Evolutionary conservation across 352 stramenopile species (phyloP).

Genomic region (Blastocystis sp.): DNA sequence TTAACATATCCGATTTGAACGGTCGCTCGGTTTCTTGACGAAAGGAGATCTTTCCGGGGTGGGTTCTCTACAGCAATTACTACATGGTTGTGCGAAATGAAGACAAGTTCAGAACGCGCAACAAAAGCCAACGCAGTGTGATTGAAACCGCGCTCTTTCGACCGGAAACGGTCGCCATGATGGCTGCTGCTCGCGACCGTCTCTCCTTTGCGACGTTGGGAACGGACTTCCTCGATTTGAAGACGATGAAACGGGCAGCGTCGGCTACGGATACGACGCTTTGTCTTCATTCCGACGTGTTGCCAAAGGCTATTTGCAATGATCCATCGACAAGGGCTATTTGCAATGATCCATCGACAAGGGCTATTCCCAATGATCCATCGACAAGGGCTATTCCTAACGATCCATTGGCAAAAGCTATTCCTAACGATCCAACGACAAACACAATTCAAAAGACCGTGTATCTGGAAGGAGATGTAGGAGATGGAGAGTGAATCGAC

Average conservation of each 20-base stretch:
- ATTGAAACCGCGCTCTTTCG: conserved; percentile 69
- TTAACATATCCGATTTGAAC: conserved; percentile 58
- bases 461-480: conserved; percentile 35
- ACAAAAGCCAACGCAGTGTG: conserved; percentile 64
- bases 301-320: too few species aligned
- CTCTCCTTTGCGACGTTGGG: background rate
- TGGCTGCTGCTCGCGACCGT: conserved; percentile 63
- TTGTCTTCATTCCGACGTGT: too few species aligned
- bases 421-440: too few species aligned
- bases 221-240: conserved; percentile 16
- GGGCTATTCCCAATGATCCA: too few species aligned
- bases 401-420: too few species aligned
- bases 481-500: background rate
- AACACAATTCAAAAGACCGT: too few species aligned
- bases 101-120: conserved; percentile 66
- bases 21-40: background rate
- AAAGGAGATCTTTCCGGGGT: conserved; percentile 64
- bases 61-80: conserved; percentile 76
- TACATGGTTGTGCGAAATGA: conserved; percentile 79
- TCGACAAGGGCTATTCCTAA: too few species aligned
- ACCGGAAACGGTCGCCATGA: conserved; percentile 68
- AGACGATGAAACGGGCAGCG: background rate
- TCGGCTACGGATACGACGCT: too few species aligned
- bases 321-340: too few species aligned
- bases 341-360: too few species aligned